These are phyloP conservation scores for Symbiodinium natans DNA, from an alignment of 73 alveolate species.

Conservation along the genomic window DNA sequence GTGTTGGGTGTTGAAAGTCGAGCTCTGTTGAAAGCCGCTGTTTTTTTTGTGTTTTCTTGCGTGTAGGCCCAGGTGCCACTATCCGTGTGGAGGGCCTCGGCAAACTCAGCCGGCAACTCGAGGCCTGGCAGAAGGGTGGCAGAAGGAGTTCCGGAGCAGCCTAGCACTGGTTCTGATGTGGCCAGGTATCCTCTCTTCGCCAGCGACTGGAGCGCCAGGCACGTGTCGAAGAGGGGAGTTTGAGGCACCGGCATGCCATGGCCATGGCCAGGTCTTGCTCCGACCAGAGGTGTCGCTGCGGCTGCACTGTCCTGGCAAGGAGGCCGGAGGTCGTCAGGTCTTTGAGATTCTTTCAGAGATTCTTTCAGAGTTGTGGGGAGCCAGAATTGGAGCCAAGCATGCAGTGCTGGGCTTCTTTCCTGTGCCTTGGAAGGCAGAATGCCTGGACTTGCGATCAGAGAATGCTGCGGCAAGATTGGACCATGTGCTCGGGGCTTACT, in stretches of 20 bases:
- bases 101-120: background rate
- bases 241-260: background rate
- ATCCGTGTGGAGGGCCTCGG: constrained; percentile 18
- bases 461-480: background rate
- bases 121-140: background rate
- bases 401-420: background rate
- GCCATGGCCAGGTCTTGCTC: background rate
- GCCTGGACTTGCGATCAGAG: background rate
- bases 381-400: background rate
- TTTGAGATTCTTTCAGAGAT: too few relatives aligned
- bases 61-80: constrained; percentile 3
- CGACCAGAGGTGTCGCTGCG: constrained; percentile 6
- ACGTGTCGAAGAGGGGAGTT: background rate
- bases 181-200: background rate
- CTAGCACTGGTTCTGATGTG: background rate
- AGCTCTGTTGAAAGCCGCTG: too few relatives aligned
- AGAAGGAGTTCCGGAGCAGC: background rate
- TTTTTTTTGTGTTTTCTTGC: too few relatives aligned
- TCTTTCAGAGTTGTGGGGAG: too few relatives aligned
- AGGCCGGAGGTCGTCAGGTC: background rate
- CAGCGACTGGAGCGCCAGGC: background rate
- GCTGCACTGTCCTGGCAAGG: background rate
- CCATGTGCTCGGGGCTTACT: background rate
- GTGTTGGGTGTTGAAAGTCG: too few relatives aligned
- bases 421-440: background rate